Evolutionary conservation across 164 flowering plant species (phyloP), one percentile per base, ranked within the genome.

Genomic region (Hamamelis virginiana): DNA sequence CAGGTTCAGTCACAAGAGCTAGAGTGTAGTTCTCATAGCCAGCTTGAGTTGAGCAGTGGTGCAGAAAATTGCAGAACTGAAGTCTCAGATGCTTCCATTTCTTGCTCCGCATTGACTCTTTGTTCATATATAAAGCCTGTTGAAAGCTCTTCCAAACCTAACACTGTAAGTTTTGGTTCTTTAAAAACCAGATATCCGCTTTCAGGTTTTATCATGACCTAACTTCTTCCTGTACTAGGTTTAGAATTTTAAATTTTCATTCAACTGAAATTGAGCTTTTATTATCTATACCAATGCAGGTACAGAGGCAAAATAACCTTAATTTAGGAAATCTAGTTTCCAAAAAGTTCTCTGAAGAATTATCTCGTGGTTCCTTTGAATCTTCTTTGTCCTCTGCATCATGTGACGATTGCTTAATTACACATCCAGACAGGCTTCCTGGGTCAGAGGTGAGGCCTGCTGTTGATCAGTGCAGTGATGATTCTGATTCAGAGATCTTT

Each of bases 401-500:
- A 26, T 64, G 18, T 68, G 78, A 76, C 51, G 74, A 77, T 58
- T 69, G 56, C 60, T 53, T 23, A 21, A 52, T 44, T 73, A 41
- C 62, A 25, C 73, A 61, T 33, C 72, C 45, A 8, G 77, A 57
- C 48, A 61, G 52, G 67, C 21, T 43, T 33, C 62, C 48, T 67
- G 71, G 67, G 61, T 60, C 68, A 22, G 75, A 77, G 53, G 55
- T 26, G 52, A 52, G 28, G 68, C 70, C 80, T 44, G 19, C 6
- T 65, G 65, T 56, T 43, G 74, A 75, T 69, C 80, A 82, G 44
- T 47, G 70, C 52, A 79, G 84, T 76, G 92, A 92, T 77, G 86
- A 81, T 76, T 87, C 94, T 66, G 96, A 89, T 74, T 80, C 86
- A 59, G 94, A 89, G 77, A 82, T 81, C 52, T 92, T 90, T 76